Base-by-base conservation (phyloP, 768 basidiomycete species). In the Paxillus involutus region DNA sequence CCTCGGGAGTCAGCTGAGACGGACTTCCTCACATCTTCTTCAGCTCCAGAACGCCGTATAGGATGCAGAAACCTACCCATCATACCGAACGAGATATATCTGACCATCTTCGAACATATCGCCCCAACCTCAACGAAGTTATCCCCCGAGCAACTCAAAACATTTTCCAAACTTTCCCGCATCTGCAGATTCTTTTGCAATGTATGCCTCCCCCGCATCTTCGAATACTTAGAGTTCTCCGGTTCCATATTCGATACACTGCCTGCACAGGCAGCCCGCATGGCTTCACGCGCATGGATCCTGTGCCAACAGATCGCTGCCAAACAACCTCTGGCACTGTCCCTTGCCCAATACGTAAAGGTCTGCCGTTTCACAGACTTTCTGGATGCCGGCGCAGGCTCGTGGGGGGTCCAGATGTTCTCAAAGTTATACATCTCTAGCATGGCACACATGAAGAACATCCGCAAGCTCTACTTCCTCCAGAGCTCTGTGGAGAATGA, bases 81-180 rank as follows among this genome's bases (percentile, higher is more conserved):
- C 6, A 70, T 81, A 50, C 79, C 79, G 2, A 73, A 70, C 53
- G 79, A 81, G 54, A 66, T 80, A 17, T 80, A 79, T 47, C 56
- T 73, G 6, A 60, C 69, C 47, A 77, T 80, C 16, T 70, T 78
- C 42, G 67, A 66, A n/a, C 61, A 63, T 33, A 40, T 79, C 5
- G 58, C 56, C 29, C 65, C 68, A 17, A 46, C 61, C 0, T 50
- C 60, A 14, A 47, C 59, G 0, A 52, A 37, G 52, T 56, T 39
- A 10, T 44, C 47, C 7, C 45, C 47, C 3, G 62, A 73, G 16
- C 9, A 57, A 29, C 24, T 52, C 12, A 3, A 3, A 2, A 55
- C 14, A 14, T 56, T 63, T 29, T 53, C 56, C 32, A 62, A 55
- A n/a, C 68, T 81, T 24, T 73, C 76, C 6, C 63, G 64, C 33